Conservation (phyloP, 1,284 basidiomycete genomes). For the Coniophora puteana region DNA sequence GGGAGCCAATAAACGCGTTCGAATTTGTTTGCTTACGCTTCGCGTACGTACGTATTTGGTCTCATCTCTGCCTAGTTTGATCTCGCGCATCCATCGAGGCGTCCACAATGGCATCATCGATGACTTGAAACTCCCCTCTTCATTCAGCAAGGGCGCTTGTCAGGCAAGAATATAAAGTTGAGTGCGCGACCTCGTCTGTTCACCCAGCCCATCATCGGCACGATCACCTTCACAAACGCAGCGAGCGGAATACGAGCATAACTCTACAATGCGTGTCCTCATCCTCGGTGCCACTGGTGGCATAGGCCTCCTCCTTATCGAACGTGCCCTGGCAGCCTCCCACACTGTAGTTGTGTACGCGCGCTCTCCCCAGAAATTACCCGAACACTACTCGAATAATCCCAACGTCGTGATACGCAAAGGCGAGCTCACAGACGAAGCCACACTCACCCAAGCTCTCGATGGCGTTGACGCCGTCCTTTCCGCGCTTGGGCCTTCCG, state of each 20-base stretch:
- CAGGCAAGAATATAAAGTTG: too few species aligned
- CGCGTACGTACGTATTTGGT: too few species aligned
- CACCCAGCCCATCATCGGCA: too few species aligned
- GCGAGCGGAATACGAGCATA: neutral
- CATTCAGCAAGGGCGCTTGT: too few species aligned
- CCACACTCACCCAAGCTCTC: slow-evolving; percentile 46
- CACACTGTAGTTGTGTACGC: slow-evolving; percentile 55
- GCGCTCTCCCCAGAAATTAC: slow-evolving; percentile 58
- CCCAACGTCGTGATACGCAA: slow-evolving; percentile 44
- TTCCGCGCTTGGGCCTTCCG: slow-evolving; percentile 58
- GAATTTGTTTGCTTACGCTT: too few species aligned
- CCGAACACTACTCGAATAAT: slow-evolving; percentile 42
- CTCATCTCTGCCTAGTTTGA: too few species aligned
- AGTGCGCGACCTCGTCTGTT: too few species aligned
- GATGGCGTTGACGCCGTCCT: slow-evolving; percentile 57
- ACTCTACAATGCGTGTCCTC: slow-evolving; percentile 33
- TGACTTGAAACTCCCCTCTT: neutral
- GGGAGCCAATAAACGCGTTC: too few species aligned
- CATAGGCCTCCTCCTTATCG: slow-evolving; percentile 49
- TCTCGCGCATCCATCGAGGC: too few species aligned
- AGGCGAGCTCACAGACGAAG: slow-evolving; percentile 51
- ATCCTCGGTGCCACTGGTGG: slow-evolving; percentile 60
- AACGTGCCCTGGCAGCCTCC: slow-evolving; percentile 43
- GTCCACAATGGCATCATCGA: neutral
- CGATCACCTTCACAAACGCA: slow-evolving; percentile 3